These are phyloP conservation scores for Tuber melanosporum DNA, from an alignment of 495 filamentous ascomycete species.

Conservation along the genomic window DNA sequence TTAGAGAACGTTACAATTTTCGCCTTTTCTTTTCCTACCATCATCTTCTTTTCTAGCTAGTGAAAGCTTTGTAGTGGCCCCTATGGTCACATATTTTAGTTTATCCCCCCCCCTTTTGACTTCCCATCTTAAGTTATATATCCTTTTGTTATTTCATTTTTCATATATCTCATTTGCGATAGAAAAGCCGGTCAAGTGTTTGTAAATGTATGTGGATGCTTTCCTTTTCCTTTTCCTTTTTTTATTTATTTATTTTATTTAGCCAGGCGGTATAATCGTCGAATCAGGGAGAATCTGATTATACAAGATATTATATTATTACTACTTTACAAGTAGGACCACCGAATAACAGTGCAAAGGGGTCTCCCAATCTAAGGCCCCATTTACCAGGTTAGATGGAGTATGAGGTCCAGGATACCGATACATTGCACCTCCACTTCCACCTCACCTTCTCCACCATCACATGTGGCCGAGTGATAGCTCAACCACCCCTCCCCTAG, in stretches of 20 bases:
- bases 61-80: not conserved
- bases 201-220: not conserved
- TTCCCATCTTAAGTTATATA: not conserved
- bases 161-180: slow-evolving; percentile 1
- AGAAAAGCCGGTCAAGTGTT: not conserved
- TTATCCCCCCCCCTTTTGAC: not conserved
- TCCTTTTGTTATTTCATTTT: not conserved
- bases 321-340: not conserved
- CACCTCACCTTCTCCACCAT: not conserved
- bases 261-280: not conserved
- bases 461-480: not conserved
- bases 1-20: slow-evolving; percentile 25
- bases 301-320: not conserved
- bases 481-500: not conserved
- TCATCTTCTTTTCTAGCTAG: slow-evolving; percentile 6
- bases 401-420: not conserved
- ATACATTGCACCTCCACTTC: not conserved
- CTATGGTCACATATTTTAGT: slow-evolving; percentile 3
- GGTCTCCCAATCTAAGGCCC: not conserved
- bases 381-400: not conserved
- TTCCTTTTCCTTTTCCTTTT: not conserved
- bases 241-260: not conserved
- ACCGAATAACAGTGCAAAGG: too few relatives aligned
- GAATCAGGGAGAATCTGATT: not conserved
- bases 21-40: not conserved